phyloP scores from a whole-genome alignment of 2,329 filamentous ascomycete species.

The Teratosphaeria gauchensis region DNA sequence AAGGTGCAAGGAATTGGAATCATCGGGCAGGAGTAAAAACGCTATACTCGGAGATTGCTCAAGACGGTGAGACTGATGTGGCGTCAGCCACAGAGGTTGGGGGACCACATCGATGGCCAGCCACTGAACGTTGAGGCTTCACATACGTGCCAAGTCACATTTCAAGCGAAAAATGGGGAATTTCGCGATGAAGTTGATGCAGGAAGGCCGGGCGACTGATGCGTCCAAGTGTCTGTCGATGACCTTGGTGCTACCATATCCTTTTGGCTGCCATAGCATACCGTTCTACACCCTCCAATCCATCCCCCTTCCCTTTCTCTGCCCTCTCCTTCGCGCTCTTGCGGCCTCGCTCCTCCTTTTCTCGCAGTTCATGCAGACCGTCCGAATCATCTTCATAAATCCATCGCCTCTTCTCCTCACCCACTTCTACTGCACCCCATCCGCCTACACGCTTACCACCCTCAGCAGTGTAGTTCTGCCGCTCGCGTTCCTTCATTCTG shows the following conservation, averaged over 20 bases:
- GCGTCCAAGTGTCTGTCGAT: not conserved
- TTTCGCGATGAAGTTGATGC: not conserved
- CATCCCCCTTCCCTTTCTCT: conserved; percentile 41
- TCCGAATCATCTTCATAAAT: conserved; percentile 81
- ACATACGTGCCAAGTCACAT: not conserved
- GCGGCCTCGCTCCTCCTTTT: conserved; percentile 52
- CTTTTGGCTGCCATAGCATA: conserved; percentile 96
- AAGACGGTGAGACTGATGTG: not conserved
- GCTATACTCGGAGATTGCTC: not conserved
- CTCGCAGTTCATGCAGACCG: conserved; percentile 50
- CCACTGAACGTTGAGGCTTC: not conserved
- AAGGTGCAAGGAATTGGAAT: no score
- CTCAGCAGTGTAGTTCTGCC: conserved; percentile 48
- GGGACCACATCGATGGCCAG: not conserved
- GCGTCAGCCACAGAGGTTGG: not conserved
- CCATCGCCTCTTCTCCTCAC: conserved; percentile 74
- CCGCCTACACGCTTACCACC: conserved; percentile 69
- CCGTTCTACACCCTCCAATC: conserved; percentile 59
- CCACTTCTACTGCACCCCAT: conserved; percentile 77
- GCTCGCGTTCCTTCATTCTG: conserved; percentile 61
- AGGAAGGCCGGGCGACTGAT: not conserved
- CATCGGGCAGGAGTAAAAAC: not conserved
- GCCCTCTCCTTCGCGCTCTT: conserved; percentile 42
- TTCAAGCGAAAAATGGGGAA: not conserved
- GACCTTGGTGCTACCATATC: conserved; percentile 63